Conservation (phyloP, 2,329 filamentous ascomycete species). For the Lithohypha guttulata region DNA sequence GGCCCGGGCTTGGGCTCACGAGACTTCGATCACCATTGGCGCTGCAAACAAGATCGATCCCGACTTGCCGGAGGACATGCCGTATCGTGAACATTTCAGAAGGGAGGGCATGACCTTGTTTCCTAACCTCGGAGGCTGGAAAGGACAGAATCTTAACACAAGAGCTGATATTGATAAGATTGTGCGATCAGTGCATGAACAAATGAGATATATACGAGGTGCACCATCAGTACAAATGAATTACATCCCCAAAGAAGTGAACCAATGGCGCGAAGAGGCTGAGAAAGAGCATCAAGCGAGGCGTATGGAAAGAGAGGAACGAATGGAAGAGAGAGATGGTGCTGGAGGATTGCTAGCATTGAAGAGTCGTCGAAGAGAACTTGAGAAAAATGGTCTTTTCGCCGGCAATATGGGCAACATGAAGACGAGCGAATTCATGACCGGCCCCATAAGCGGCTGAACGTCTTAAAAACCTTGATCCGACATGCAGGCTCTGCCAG, state of each 20-base stretch:
- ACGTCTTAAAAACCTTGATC: not conserved
- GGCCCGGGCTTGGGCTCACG: conserved; percentile 90
- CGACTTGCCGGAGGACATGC: conserved; percentile 66
- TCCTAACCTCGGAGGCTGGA: conserved; percentile 61
- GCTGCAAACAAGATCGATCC: conserved; percentile 59
- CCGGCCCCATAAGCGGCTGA: conserved; percentile 1
- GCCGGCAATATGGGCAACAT: conserved; percentile 10
- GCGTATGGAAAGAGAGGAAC: conserved; percentile 32
- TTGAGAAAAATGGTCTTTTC: conserved; percentile 14
- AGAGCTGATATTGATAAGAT: conserved; percentile 65
- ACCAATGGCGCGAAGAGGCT: conserved; percentile 41
- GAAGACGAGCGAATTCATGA: conserved; percentile 9
- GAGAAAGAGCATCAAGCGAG: conserved; percentile 37
- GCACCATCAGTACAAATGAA: conserved; percentile 82
- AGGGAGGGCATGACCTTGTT: conserved; percentile 72
- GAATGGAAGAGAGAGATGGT: conserved; percentile 30
- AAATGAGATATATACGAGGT: conserved; percentile 71
- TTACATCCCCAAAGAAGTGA: conserved; percentile 66
- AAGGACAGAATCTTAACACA: conserved; percentile 67
- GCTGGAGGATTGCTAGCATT: conserved; percentile 21
- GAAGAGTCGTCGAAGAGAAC: conserved; percentile 18
- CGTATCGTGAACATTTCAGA: conserved; percentile 80
- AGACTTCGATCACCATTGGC: conserved; percentile 81
- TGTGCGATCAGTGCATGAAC: conserved; percentile 67
- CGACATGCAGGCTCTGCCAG: not conserved